Evolutionary conservation across 1,284 basidiomycete genomes (phyloP).

Genomic region (Fomitiporia mediterranea): DNA sequence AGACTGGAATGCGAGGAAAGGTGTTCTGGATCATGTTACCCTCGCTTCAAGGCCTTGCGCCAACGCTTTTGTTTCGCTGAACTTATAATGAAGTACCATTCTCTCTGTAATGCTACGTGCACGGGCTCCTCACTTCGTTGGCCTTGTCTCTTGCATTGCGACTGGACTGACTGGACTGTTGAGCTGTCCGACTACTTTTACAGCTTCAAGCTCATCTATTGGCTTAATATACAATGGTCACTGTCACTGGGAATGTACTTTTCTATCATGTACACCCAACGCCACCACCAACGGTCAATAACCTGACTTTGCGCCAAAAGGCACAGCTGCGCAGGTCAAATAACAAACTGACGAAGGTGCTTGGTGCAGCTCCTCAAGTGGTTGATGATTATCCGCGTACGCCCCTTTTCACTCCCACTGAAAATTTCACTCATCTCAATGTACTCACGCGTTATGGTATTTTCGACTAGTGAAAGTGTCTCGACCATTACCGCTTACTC

Average conservation of each 20-base stretch:
- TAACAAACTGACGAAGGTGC: conserved; percentile 14
- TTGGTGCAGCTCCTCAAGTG: conserved; percentile 18
- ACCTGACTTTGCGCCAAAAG: conserved; percentile 10
- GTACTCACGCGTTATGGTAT: too few species aligned
- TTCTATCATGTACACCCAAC: conserved; percentile 9
- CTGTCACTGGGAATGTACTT: not conserved
- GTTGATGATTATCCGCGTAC: conserved; percentile 8
- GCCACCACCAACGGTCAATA: conserved; percentile 18
- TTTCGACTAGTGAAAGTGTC: not conserved
- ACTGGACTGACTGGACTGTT: too few species aligned
- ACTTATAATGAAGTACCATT: conserved; percentile 3
- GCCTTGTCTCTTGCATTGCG: not conserved
- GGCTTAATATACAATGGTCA: not conserved
- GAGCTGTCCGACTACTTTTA: not conserved
- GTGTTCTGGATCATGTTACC: conserved; percentile 3
- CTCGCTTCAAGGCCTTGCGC: not conserved
- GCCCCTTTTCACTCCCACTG: not conserved
- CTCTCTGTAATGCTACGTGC: too few species aligned
- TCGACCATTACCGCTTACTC: not conserved
- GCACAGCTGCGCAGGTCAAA: conserved; percentile 15
- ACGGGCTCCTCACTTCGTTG: not conserved
- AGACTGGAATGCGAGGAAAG: not conserved
- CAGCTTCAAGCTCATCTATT: not conserved
- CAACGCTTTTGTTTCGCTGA: conserved; percentile 2
- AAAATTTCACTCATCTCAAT: too few species aligned